Evolutionary conservation across 768 basidiomycete species (phyloP), one percentile per base, ranked within the genome.

Genomic region (Strobilomyces echinocephalus): DNA sequence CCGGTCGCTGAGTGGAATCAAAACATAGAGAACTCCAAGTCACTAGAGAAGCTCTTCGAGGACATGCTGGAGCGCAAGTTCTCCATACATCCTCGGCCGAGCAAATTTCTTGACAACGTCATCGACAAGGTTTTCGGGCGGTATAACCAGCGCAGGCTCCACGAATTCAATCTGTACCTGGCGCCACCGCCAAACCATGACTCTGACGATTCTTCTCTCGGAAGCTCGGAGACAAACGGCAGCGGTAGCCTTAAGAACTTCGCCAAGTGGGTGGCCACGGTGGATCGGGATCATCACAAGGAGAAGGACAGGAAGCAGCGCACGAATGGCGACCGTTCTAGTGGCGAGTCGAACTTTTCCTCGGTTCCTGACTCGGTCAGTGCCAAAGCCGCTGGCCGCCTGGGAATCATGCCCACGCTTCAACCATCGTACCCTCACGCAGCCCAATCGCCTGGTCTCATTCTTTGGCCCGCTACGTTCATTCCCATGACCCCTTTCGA

Each of bases 381-480:
- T 35, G 58, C 67, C 6, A 76, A 75, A 61, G 72, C 71, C 21
- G 71, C 75, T 11, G 64, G 60, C 26, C 69, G 67, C n/a, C 65
- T 76, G 7, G 77, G 76, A 10, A 68, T 72, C 50, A 55, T 60
- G 9, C 35, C 60, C 9, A n/a, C 49, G 7, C 52, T 50, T 52
- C 63, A 41, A 11, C 58, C 60, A 24, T 58, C 56, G 30, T 56
- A 60, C 21, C 61, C 72, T n/a, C 56, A 57, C 10, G 63, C 72
- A 0, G 62, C 75, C 42, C 85, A 87, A 63, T 82, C 83, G 2
- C 77, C 83, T 7, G 87, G 88, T 1, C 67, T 89, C 8, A 62
- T 88, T 21, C 68, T 87, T 33, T 79, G 73, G 75, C 82, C 79
- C 8, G 69, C 75, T 24, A 80, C 78, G 7, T 85, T 84, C 64